These are phyloP conservation scores for Fraxinus cuspidata DNA, from an alignment of 257 asterid species.

Conservation along the genomic window DNA sequence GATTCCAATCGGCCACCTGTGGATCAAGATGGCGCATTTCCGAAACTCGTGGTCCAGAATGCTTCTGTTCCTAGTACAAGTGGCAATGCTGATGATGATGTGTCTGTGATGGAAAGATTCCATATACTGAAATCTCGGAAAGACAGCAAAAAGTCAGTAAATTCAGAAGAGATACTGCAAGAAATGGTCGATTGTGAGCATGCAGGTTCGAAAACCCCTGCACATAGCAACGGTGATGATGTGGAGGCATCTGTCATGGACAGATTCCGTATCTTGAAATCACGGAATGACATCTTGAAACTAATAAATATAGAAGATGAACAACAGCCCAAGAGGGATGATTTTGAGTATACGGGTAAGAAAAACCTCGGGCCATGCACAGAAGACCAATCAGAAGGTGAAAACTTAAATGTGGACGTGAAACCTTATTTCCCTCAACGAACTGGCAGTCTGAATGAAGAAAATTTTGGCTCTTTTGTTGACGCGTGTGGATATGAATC, in stretches of 20 bases:
- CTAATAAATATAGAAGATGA: background rate
- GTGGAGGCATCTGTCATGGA: conserved; percentile 53
- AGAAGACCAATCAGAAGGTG: conserved; percentile 26
- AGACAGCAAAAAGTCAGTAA: conserved; percentile 5
- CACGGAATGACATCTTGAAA: conserved; percentile 37
- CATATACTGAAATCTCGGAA: conserved; percentile 23
- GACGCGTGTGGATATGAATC: conserved; percentile 41
- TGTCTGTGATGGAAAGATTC: conserved; percentile 24
- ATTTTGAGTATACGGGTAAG: conserved; percentile 27
- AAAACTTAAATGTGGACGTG: conserved; percentile 18
- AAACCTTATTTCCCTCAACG: conserved; percentile 35
- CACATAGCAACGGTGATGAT: conserved; percentile 18
- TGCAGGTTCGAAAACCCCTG: conserved; percentile 12
- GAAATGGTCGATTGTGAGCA: conserved; percentile 5
- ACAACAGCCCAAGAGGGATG: conserved; percentile 16
- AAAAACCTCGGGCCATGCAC: conserved; percentile 15
- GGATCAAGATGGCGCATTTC: background rate
- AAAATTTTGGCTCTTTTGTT: conserved; percentile 25
- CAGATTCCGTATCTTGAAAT: conserved; percentile 51
- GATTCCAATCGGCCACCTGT: background rate
- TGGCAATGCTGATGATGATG: conserved; percentile 8
- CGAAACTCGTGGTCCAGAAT: conserved; percentile 13
- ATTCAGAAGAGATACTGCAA: conserved; percentile 4
- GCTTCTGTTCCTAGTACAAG: conserved; percentile 13
- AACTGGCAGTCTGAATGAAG: conserved; percentile 23